These are phyloP conservation scores for Miscanthus lutarioriparius DNA, from an alignment of 176 grass and related monocot species.

Conservation along the genomic window DNA sequence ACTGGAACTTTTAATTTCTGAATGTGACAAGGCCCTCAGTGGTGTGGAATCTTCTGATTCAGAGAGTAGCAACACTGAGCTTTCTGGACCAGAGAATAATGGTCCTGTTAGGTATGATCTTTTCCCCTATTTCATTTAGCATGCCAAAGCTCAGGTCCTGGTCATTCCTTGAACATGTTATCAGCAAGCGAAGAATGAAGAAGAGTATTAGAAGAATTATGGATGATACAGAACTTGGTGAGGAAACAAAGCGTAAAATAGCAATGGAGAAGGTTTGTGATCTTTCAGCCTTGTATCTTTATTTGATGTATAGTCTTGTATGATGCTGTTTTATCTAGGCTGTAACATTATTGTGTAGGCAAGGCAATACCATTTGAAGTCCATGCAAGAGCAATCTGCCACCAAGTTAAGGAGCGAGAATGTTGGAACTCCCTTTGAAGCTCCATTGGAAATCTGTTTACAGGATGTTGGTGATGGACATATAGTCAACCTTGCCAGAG, in stretches of 20 bases:
- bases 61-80: conserved; percentile 53
- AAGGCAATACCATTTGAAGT: conserved; percentile 97
- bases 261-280: conserved; percentile 87
- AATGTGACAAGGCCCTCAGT: conserved; percentile 68
- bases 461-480: conserved; percentile 66
- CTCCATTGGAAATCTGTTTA: conserved; percentile 41
- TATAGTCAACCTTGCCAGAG: conserved; percentile 86
- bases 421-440: conserved; percentile 40
- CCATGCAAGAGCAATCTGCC: conserved; percentile 85
- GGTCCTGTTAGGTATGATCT: conserved; percentile 52
- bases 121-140: conserved; percentile 19
- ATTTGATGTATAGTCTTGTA: conserved; percentile 15
- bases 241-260: conserved; percentile 92
- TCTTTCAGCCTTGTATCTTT: conserved; percentile 12
- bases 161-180: conserved; percentile 19
- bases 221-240: conserved; percentile 94
- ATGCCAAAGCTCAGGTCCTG: not conserved
- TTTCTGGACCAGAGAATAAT: conserved; percentile 53
- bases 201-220: conserved; percentile 95
- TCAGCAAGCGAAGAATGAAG: conserved; percentile 64
- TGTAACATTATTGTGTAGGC: conserved; percentile 60
- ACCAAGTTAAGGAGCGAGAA: conserved; percentile 56
- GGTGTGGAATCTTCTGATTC: conserved; percentile 65
- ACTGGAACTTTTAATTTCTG: conserved; percentile 63
- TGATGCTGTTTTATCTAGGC: conserved; percentile 7